Evolutionary conservation across 352 stramenopile genomes (phyloP).

Genomic region (Phytopythium helicoides): DNA sequence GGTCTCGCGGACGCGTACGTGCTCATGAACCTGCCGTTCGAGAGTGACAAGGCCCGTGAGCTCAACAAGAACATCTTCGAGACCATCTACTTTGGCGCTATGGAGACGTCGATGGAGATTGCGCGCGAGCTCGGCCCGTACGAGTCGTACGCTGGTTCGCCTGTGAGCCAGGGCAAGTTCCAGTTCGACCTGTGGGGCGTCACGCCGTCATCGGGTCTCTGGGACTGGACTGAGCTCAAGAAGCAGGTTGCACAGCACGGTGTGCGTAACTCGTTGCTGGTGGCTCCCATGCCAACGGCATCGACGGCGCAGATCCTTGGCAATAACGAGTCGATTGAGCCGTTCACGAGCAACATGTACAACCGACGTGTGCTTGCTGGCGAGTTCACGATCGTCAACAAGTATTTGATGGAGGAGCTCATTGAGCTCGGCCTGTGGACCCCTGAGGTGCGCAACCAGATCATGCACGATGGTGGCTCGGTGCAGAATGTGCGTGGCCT

Average conservation of each 20-base stretch:
- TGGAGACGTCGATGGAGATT: conserved; percentile 96
- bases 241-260: conserved; percentile 93
- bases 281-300: conserved; percentile 99
- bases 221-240: conserved; percentile 96
- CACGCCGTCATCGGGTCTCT: conserved; percentile 88
- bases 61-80: conserved; percentile 99
- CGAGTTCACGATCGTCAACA: conserved; percentile 99
- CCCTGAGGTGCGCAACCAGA: conserved; percentile 96
- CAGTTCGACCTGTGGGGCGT: conserved; percentile 99
- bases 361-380: conserved; percentile 97
- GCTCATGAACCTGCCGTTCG: conserved; percentile 96
- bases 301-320: conserved; percentile 99
- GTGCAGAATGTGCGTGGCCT: conserved; percentile 92
- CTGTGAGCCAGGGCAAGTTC: conserved; percentile 95
- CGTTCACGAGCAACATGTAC: conserved; percentile 99
- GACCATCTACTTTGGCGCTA: conserved; percentile 98
- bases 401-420: conserved; percentile 98
- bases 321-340: conserved; percentile 99
- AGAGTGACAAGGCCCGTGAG: conserved; percentile 87
- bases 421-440: conserved; percentile 97
- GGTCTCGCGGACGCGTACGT: conserved; percentile 98
- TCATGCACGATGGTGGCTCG: conserved; percentile 96
- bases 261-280: conserved; percentile 98
- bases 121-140: conserved; percentile 94
- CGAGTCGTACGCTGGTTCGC: conserved; percentile 95